phyloP scores from a whole-genome alignment of 805 yeast species.

The Lipomyces chichibuensis region DNA sequence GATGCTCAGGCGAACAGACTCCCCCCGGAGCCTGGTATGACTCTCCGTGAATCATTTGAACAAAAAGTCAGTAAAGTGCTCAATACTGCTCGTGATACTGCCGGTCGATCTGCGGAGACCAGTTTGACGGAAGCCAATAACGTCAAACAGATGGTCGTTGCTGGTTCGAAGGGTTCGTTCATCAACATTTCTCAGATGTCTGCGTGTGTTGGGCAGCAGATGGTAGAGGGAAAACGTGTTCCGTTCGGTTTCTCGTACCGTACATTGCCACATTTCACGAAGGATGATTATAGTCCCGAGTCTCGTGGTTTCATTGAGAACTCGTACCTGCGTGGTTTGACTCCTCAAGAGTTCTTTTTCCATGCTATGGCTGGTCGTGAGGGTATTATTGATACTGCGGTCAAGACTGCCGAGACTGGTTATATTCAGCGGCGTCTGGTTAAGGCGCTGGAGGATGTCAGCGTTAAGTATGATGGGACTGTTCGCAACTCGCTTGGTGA shows the following conservation, averaged over 20 bases:
- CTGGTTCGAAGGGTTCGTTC: constrained; percentile 99
- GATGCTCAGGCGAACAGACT: constrained; percentile 89
- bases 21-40: constrained; percentile 99
- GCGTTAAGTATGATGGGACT: constrained; percentile 98
- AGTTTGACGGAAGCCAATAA: constrained; percentile 91
- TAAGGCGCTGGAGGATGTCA: constrained; percentile 93
- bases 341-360: constrained; percentile 98
- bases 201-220: constrained; percentile 99
- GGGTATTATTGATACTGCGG: constrained; percentile 99
- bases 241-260: constrained; percentile 97
- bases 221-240: constrained; percentile 99
- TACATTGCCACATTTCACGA: constrained; percentile 95
- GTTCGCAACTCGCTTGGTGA: constrained; percentile 98
- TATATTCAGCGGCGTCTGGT: constrained; percentile 97
- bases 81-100: constrained; percentile 98
- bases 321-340: constrained; percentile 93
- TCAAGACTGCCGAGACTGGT: constrained; percentile 98
- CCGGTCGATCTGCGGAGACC: constrained; percentile 98
- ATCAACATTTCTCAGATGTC: constrained; percentile 99
- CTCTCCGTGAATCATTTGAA: constrained; percentile 96
- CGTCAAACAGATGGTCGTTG: constrained; percentile 98
- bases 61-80: constrained; percentile 93
- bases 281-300: constrained; percentile 98
- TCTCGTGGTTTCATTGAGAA: constrained; percentile 98
- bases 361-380: constrained; percentile 99